These are phyloP conservation scores for Lentinula guzmanii DNA, from an alignment of 768 basidiomycete species.

Conservation along the genomic window DNA sequence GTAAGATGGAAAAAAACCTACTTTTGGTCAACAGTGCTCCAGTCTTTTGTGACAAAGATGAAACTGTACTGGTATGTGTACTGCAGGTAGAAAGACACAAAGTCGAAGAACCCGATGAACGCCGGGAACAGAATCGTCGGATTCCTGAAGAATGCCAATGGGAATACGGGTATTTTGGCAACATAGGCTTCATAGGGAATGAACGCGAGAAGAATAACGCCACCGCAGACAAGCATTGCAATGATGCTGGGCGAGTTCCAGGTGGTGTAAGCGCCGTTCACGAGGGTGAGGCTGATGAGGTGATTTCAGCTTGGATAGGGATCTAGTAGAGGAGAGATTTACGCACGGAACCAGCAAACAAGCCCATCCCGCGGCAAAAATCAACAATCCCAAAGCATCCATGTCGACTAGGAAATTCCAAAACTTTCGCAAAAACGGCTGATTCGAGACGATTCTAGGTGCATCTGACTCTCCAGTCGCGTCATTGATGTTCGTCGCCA, in stretches of 20 bases:
- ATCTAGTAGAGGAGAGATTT: slow-evolving; percentile 4
- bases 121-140: slow-evolving; percentile 38
- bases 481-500: slow-evolving; percentile 6
- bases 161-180: slow-evolving; percentile 38
- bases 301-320: neutral
- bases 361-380: slow-evolving; percentile 25
- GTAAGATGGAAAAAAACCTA: slow-evolving; percentile 21
- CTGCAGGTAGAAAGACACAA: slow-evolving; percentile 43
- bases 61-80: slow-evolving; percentile 54
- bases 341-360: slow-evolving; percentile 29
- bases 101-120: slow-evolving; percentile 44
- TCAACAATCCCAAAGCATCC: slow-evolving; percentile 25
- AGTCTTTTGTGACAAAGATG: slow-evolving; percentile 23
- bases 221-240: slow-evolving; percentile 26
- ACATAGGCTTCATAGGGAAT: slow-evolving; percentile 26
- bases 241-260: slow-evolving; percentile 23
- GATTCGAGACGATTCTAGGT: neutral
- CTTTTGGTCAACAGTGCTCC: slow-evolving; percentile 12
- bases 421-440: slow-evolving; percentile 1
- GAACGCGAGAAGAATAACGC: slow-evolving; percentile 20
- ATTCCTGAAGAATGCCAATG: slow-evolving; percentile 39
- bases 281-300: neutral
- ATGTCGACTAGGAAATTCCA: slow-evolving; percentile 13
- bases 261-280: slow-evolving; percentile 8
- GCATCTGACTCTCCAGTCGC: neutral